These are phyloP conservation scores for Trapa bicornis DNA, from an alignment of 345 rosid genomes.

Conservation along the genomic window DNA sequence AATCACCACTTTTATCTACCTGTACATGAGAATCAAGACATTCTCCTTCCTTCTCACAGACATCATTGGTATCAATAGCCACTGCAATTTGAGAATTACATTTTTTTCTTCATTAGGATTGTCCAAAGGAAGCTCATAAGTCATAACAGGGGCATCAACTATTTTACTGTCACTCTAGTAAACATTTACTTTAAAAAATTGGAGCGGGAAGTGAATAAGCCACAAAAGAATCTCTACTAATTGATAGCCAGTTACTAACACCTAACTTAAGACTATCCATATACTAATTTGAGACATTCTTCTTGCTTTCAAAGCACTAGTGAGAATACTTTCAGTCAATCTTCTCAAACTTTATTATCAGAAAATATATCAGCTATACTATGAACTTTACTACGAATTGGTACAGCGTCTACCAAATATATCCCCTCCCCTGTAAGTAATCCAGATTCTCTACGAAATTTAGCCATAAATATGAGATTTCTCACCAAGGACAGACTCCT, in stretches of 20 bases:
- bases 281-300: neutral
- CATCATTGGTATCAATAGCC: neutral
- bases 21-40: neutral
- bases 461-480: conserved; percentile 25
- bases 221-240: neutral
- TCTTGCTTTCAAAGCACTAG: neutral
- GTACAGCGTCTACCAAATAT: conserved; percentile 14
- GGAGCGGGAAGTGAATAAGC: no score
- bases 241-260: neutral
- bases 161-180: neutral
- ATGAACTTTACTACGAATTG: conserved; percentile 20
- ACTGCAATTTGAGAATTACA: neutral
- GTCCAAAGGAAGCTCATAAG: neutral
- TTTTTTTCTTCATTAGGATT: neutral
- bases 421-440: conserved; percentile 22
- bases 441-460: conserved; percentile 19
- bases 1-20: conserved; percentile 1
- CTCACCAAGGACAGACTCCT: conserved; percentile 27
- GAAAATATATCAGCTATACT: conserved; percentile 14
- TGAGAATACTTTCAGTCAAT: neutral
- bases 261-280: neutral
- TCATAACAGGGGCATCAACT: neutral
- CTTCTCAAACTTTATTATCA: conserved; percentile 23
- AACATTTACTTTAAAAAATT: neutral
- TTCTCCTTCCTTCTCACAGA: conserved; percentile 1